Base-by-base conservation (phyloP, 1,139 yeast species). In the Hyphopichia fennica region DNA sequence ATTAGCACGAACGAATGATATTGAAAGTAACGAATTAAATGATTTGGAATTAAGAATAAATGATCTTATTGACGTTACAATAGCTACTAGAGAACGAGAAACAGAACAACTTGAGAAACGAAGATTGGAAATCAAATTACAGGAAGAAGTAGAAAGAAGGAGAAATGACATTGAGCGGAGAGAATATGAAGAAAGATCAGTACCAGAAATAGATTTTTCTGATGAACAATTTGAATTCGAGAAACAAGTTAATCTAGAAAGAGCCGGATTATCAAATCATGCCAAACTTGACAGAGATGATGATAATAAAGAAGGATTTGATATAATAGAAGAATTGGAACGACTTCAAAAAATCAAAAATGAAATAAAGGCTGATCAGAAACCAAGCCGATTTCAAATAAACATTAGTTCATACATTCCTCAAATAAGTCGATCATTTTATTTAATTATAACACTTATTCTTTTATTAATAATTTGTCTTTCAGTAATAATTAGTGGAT, bases 401-500 rank as follows among this genome's bases (percentile, higher is more conserved):
- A 25, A n/a, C 6, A 22, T 22, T 9, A 22, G 9, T 9, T 9
- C 6, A 6, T 22, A 22, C 23, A 22, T 31, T 3, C 34, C 34
- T 6, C 7, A 16, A 17, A 3, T 31, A 13, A 31, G 11, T 16
- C 6, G 22, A 8, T n/a, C 34, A 17, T 3, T 17, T 37, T 43
- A 38, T 38, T 41, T 35, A 41, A 38, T 45, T 42, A 40, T 29
- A n/a, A 40, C 40, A 7, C 30, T 49, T 9, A 28, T 49, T 10
- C 31, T 56, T 17, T 46, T 58, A 36, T 38, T 54, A 11, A 40
- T 47, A 20, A 50, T 60, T 9, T 25, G 28, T 25, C n/a, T 25
- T 3, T 60, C 68, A 10, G 56, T 59, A 42, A 39, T 57, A 20
- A 62, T 63, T 7, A 62, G 69, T 8, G 66, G 63, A 29, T 53